Percentiles rank a stretch among this genome's conserved stretches.
These are phyloP conservation scores for Aspergillus brunneoviolaceus DNA, from an alignment of 2,329 filamentous ascomycete species.

Conservation along the genomic window DNA sequence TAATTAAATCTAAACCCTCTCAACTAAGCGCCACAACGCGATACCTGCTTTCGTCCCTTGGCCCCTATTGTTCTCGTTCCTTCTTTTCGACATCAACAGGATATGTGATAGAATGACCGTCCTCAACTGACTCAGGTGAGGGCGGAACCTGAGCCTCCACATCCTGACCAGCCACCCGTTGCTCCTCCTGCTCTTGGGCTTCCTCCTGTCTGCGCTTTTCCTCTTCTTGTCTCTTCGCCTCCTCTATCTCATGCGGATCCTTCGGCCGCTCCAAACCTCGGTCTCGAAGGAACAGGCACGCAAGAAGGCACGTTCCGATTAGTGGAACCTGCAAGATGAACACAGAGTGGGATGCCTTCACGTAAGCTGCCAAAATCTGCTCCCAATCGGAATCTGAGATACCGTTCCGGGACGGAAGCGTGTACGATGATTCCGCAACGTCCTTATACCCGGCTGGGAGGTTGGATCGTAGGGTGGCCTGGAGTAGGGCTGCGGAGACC, in stretches of 20 bases:
- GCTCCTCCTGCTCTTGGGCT: constrained; percentile 20
- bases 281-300: constrained; percentile 55
- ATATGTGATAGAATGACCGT: background rate
- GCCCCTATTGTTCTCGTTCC: background rate
- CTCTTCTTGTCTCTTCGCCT: constrained; percentile 19
- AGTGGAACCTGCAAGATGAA: constrained; percentile 59
- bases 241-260: constrained; percentile 28
- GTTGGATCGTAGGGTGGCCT: constrained; percentile 38
- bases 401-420: constrained; percentile 28
- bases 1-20: no score
- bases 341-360: constrained; percentile 54
- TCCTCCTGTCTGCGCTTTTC: constrained; percentile 28
- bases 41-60: background rate
- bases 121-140: background rate
- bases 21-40: background rate
- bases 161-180: background rate
- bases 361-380: constrained; percentile 52
- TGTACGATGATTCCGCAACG: constrained; percentile 44
- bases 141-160: background rate
- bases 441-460: constrained; percentile 41
- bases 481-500: constrained; percentile 55
- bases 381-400: constrained; percentile 37
- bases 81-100: background rate
- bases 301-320: constrained; percentile 51
- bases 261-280: constrained; percentile 45